A percentile compares a stretch with the other conserved stretches of the same genome.
phyloP scores from a whole-genome alignment of 2,329 filamentous ascomycete genomes.

The Aureobasidium namibiae region DNA sequence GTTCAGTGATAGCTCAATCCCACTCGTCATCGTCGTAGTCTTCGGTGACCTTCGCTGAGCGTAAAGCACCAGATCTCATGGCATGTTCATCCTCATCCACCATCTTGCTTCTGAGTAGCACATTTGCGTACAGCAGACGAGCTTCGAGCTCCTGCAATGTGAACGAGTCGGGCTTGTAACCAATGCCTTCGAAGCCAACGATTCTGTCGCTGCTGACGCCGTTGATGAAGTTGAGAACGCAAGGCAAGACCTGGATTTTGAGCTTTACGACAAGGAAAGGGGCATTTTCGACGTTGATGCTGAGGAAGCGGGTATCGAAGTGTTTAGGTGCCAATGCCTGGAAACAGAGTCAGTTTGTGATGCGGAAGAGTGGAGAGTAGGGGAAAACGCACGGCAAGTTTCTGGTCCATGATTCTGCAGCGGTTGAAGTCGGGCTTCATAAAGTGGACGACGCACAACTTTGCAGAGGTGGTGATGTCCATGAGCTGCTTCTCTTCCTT shows the following conservation, averaged over 20 bases:
- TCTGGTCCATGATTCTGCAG: constrained; percentile 54
- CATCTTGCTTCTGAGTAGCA: constrained; percentile 45
- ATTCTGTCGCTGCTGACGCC: constrained; percentile 49
- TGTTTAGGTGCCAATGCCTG: constrained; percentile 44
- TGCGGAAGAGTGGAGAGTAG: too few species aligned
- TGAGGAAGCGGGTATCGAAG: constrained; percentile 50
- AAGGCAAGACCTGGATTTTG: constrained; percentile 50
- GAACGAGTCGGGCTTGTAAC: constrained; percentile 45
- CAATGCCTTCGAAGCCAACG: constrained; percentile 51
- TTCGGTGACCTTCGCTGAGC: background rate
- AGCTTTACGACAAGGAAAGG: constrained; percentile 52
- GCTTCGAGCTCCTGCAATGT: constrained; percentile 47
- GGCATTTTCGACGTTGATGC: constrained; percentile 52
- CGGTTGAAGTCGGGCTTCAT: constrained; percentile 56
- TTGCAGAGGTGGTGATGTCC: constrained; percentile 51
- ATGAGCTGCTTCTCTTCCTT: constrained; percentile 51
- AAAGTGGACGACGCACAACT: constrained; percentile 54
- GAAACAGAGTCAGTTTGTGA: background rate
- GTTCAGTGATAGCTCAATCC: constrained; percentile 28
- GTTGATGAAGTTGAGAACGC: constrained; percentile 50
- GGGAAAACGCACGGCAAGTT: constrained; percentile 36
- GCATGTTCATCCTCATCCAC: constrained; percentile 34
- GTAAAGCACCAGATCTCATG: constrained; percentile 22
- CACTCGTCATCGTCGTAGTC: constrained; percentile 43
- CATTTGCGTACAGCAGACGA: constrained; percentile 42